Evolutionary conservation across 192 early-diverging fungal species (phyloP).

Genomic region (Podila minutissima): DNA sequence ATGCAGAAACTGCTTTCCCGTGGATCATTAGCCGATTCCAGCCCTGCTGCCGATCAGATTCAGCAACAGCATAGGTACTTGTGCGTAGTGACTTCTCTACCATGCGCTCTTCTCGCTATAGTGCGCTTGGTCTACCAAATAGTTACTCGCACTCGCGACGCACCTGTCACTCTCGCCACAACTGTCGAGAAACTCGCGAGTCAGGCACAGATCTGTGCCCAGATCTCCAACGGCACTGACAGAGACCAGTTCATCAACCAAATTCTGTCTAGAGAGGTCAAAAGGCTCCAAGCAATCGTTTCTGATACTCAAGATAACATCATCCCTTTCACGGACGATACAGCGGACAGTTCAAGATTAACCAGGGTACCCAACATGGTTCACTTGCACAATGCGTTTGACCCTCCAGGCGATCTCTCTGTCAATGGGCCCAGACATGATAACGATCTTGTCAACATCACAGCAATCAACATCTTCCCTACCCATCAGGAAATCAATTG

Average conservation of each 20-base stretch:
- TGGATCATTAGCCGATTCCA: constrained; percentile 22
- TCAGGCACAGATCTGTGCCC: neutral
- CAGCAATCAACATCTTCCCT: constrained; percentile 61
- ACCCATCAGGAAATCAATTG: constrained; percentile 61
- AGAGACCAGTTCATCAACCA: constrained; percentile 18
- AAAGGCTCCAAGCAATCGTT: constrained; percentile 7
- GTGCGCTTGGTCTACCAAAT: constrained; percentile 46
- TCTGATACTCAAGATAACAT: constrained; percentile 10
- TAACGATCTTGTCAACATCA: constrained; percentile 61
- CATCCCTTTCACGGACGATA: no score
- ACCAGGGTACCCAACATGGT: neutral
- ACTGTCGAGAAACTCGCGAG: constrained; percentile 8
- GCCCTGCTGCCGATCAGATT: neutral
- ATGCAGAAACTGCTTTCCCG: constrained; percentile 31
- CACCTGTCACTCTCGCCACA: constrained; percentile 9
- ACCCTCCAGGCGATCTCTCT: constrained; percentile 52
- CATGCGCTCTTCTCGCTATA: constrained; percentile 39
- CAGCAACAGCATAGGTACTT: constrained; percentile 9
- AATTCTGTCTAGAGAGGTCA: constrained; percentile 17
- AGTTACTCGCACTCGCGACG: constrained; percentile 31
- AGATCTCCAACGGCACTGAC: neutral
- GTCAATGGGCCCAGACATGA: constrained; percentile 56
- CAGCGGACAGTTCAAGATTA: no score
- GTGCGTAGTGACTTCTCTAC: constrained; percentile 15
- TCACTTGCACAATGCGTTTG: neutral